A percentile compares a stretch with the other conserved stretches of the same genome.
Evolutionary conservation across 2,329 filamentous ascomycete genomes (phyloP).

Genomic region (Alternaria angustiovoidea): DNA sequence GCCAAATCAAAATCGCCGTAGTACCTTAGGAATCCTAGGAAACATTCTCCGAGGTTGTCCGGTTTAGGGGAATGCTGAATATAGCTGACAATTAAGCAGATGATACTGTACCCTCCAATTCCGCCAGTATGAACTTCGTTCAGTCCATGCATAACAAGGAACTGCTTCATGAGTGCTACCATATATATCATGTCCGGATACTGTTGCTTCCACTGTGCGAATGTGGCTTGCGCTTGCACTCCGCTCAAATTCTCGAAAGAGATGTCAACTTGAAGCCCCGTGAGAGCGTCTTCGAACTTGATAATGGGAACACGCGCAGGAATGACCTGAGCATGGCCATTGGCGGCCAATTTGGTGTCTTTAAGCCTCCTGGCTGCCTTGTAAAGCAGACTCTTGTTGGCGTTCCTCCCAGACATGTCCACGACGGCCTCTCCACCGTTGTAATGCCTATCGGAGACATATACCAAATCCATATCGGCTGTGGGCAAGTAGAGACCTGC

Average conservation of each 20-base stretch:
- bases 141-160: constrained; percentile 84
- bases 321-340: constrained; percentile 71
- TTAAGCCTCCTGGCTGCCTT: constrained; percentile 69
- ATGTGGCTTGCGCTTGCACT: constrained; percentile 80
- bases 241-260: constrained; percentile 94
- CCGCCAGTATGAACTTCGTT: constrained; percentile 93
- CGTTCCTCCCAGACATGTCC: constrained; percentile 47
- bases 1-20: constrained; percentile 85
- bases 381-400: constrained; percentile 65
- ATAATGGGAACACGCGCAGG: constrained; percentile 87
- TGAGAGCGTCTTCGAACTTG: constrained; percentile 83
- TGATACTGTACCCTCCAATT: constrained; percentile 91
- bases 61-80: constrained; percentile 69
- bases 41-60: constrained; percentile 75
- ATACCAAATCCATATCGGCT: constrained; percentile 93
- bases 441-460: constrained; percentile 71
- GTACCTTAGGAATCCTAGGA: constrained; percentile 88
- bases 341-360: constrained; percentile 60
- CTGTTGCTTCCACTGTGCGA: constrained; percentile 77
- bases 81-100: constrained; percentile 90
- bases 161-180: constrained; percentile 90
- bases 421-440: constrained; percentile 57
- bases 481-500: constrained; percentile 78
- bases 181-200: constrained; percentile 88
- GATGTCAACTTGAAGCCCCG: constrained; percentile 85